Percentiles rank a stretch among this genome's conserved stretches.
These are phyloP conservation scores for Paspalum vaginatum DNA, from an alignment of 176 grass and related monocot species.

Conservation along the genomic window DNA sequence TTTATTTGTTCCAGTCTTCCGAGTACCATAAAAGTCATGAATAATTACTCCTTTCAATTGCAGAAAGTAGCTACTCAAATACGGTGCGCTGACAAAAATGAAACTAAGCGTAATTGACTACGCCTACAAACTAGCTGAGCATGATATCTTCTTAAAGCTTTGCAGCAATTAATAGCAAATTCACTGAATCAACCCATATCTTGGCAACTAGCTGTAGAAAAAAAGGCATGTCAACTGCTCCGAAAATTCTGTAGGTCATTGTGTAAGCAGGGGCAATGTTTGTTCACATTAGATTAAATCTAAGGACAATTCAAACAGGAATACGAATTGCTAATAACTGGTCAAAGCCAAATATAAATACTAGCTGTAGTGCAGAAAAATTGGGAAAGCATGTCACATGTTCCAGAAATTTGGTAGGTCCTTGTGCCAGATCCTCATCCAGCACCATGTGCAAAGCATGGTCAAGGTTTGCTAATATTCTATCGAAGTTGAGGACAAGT, in stretches of 20 bases:
- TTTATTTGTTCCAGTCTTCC: neutral
- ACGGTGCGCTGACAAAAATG: no score
- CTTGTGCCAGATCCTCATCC: neutral
- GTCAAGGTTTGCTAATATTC: neutral
- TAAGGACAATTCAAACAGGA: neutral
- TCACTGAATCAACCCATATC: constrained; percentile 1
- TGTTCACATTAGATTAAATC: neutral
- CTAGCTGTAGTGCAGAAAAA: neutral
- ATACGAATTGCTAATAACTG: neutral
- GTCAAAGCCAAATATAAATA: neutral
- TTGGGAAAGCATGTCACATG: neutral
- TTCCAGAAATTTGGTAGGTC: neutral
- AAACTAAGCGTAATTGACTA: neutral
- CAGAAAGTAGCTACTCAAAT: neutral
- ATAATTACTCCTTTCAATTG: neutral
- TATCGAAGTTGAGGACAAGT: neutral
- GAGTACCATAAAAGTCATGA: neutral
- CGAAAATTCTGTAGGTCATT: neutral
- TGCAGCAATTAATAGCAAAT: neutral
- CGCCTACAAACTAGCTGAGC: neutral
- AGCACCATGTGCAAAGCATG: neutral
- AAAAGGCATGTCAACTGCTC: neutral
- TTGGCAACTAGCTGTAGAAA: neutral
- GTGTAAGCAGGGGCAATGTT: neutral
- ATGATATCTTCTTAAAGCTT: neutral